A percentile compares a stretch with the other conserved stretches of the same genome.
Conservation (phyloP, 2,329 filamentous ascomycete genomes). For the Cercospora beticola region DNA sequence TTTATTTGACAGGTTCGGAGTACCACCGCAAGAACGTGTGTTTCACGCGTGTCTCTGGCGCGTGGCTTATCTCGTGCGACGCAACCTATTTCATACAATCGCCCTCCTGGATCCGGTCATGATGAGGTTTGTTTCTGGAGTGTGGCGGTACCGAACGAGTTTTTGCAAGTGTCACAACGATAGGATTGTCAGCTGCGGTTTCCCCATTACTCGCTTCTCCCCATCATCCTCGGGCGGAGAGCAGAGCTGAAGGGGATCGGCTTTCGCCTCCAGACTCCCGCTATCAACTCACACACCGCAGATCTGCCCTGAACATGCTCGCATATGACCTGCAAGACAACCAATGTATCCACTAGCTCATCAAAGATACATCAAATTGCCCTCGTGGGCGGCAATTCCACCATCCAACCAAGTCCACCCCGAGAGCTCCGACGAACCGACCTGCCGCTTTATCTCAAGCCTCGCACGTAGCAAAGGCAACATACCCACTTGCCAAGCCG, state of each 20-base stretch:
- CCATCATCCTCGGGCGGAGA: neutral
- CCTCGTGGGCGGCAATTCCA: neutral
- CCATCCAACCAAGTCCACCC: neutral
- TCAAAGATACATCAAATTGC: neutral
- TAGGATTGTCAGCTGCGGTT: neutral
- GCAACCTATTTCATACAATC: neutral
- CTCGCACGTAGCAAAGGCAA: neutral
- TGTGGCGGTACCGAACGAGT: neutral
- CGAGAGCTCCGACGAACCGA: neutral
- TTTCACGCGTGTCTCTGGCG: slow-evolving; percentile 2
- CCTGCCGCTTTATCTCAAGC: slow-evolving; percentile 5
- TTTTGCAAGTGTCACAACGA: neutral
- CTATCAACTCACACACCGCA: neutral
- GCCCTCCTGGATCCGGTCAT: neutral
- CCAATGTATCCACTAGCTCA: neutral
- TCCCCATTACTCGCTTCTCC: neutral
- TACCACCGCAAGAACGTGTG: neutral
- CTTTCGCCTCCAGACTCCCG: slow-evolving; percentile 5
- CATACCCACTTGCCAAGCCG: neutral
- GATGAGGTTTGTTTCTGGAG: neutral
- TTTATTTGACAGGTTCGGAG: slow-evolving; percentile 14
- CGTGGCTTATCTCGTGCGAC: slow-evolving; percentile 15
- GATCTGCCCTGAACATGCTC: slow-evolving; percentile 2
- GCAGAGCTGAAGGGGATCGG: neutral
- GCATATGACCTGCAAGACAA: slow-evolving; percentile 1